These are phyloP conservation scores for Kingdonia uniflora DNA, from an alignment of 164 flowering plant species.

Conservation along the genomic window DNA sequence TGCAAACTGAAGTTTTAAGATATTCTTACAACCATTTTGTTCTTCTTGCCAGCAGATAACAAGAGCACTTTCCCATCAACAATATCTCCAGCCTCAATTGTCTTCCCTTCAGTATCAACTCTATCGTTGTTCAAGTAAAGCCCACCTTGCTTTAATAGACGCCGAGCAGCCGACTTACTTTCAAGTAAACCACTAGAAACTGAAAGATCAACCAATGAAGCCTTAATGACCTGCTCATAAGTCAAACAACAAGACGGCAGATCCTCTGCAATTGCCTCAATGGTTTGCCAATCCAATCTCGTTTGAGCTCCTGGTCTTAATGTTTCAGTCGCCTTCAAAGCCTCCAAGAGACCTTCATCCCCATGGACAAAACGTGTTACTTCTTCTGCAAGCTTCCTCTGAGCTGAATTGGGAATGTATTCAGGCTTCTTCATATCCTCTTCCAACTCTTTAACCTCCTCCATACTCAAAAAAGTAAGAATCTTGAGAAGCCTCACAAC, in stretches of 20 bases:
- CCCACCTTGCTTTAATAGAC: slow-evolving; percentile 7
- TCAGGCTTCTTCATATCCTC: slow-evolving; percentile 5
- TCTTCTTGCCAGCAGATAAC: slow-evolving; percentile 10
- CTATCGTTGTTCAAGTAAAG: slow-evolving; percentile 6
- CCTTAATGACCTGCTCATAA: slow-evolving; percentile 5
- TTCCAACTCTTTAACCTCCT: slow-evolving; percentile 7
- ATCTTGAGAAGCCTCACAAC: slow-evolving; percentile 7
- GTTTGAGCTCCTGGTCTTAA: slow-evolving; percentile 5
- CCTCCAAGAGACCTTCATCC: slow-evolving; percentile 6
- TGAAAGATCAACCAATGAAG: slow-evolving; percentile 7
- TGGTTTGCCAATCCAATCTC: slow-evolving; percentile 9
- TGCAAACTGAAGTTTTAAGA: neutral
- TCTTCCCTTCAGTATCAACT: slow-evolving; percentile 4
- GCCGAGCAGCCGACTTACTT: slow-evolving; percentile 1
- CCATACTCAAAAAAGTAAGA: slow-evolving; percentile 7
- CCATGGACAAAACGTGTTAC: slow-evolving; percentile 9
- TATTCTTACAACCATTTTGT: slow-evolving; percentile 10
- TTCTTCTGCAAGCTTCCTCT: slow-evolving; percentile 8
- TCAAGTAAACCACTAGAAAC: slow-evolving; percentile 9
- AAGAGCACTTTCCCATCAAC: slow-evolving; percentile 8
- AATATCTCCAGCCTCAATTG: slow-evolving; percentile 3
- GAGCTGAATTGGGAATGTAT: slow-evolving; percentile 4
- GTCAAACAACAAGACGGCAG: slow-evolving; percentile 7
- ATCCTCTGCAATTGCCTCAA: slow-evolving; percentile 9
- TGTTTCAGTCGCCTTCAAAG: slow-evolving; percentile 7